Base-by-base conservation (phyloP, 345 rosid species). In the Schrenkiella parvula region DNA sequence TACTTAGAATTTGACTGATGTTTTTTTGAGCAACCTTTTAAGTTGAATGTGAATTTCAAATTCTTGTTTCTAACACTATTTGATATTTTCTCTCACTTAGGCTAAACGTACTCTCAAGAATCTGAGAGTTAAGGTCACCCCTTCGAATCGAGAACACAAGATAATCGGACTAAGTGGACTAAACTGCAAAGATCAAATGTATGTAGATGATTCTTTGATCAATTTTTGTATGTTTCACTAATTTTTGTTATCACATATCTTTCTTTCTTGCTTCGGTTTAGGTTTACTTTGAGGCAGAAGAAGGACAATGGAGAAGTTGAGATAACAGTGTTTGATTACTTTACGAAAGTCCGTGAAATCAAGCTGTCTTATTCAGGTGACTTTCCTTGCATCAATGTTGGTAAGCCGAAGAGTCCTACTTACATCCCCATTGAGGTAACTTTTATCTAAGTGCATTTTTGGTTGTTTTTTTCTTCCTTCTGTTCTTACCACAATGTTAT, bases 371-470 rank as follows among this genome's bases (percentile, higher is more conserved):
- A 85, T 73, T 92, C 96, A 47, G 88, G 17, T 42, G 65, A 11
- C 61, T 71, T 90, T 9, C 96, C 87, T 2, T 92, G 98, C 73
- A 83, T 92, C 34, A 88, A 85, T 77, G 96, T 92, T 52, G 96
- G 98, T 21, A 92, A 86, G 74, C 89, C 95, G 10, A 92, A 89
- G 66, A 84, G 89, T 28, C 98, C 96, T 2, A 82, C 83, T 25
- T 89, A 78, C 73, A 41, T 87, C 64, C 96, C 98, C 26, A 18
- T 90, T 18, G 96, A 92, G 91, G 98, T 87, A 59, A 28, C n/a
- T n/a, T n/a, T n/a, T n/a, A n/a, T n/a, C n/a, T n/a, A n/a, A n/a
- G n/a, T n/a, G n/a, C n/a, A n/a, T 35, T 5, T 38, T 26, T 29
- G 4, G 9, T 17, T 64, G n/a, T 64, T 2, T 11, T 51, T 26